Evolutionary conservation across 2,329 filamentous ascomycete genomes (phyloP).

Genomic region (Bimuria novae-zelandiae): DNA sequence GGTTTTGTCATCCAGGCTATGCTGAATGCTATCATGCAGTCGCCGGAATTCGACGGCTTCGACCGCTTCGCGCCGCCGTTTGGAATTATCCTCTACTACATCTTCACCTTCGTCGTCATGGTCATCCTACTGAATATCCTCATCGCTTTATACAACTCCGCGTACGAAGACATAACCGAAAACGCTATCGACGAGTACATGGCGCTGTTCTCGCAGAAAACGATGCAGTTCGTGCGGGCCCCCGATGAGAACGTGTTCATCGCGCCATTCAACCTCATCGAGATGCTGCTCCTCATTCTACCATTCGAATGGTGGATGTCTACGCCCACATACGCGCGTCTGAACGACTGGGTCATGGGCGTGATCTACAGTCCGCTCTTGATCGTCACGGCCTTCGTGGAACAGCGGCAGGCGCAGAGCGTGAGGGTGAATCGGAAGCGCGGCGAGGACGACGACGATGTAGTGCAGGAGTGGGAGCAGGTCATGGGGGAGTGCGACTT

Average conservation of each 20-base stretch:
- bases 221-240: conserved; percentile 93
- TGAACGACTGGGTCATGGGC: conserved; percentile 91
- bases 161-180: conserved; percentile 91
- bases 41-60: conserved; percentile 86
- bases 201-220: conserved; percentile 89
- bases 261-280: conserved; percentile 90
- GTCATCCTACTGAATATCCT: conserved; percentile 93
- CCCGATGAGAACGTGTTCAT: conserved; percentile 99
- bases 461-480: conserved; percentile 92
- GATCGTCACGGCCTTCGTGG: conserved; percentile 71
- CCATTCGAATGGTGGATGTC: conserved; percentile 96
- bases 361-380: conserved; percentile 83
- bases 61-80: conserved; percentile 91
- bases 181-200: conserved; percentile 96
- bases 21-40: conserved; percentile 89
- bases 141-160: conserved; percentile 95
- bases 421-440: conserved; percentile 75
- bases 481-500: conserved; percentile 73
- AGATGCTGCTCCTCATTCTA: conserved; percentile 76
- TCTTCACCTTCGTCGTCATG: conserved; percentile 97
- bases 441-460: conserved; percentile 89
- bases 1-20: conserved; percentile 78
- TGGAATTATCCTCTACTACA: conserved; percentile 93
- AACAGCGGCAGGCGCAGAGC: conserved; percentile 52
- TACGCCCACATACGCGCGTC: conserved; percentile 70